Conservation (phyloP, 2,329 filamentous ascomycete species). For the Remersonia thermophila region DNA sequence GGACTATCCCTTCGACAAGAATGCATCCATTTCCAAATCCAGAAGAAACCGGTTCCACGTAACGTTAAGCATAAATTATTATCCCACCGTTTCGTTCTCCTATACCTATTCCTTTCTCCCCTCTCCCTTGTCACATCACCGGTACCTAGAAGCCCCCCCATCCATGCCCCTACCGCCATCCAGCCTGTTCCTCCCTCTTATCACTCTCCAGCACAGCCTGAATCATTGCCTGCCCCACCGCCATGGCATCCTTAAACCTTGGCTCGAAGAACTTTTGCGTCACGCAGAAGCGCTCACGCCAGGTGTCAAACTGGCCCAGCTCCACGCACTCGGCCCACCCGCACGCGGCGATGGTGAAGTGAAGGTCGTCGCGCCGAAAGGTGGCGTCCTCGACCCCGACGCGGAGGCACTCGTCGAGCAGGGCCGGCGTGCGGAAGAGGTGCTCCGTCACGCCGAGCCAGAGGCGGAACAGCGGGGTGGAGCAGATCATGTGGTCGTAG, state of each 20-base stretch:
- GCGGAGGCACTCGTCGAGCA: constrained; percentile 74
- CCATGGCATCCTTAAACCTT: constrained; percentile 74
- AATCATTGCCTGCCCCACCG: constrained; percentile 93
- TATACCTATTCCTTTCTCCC: too few relatives aligned
- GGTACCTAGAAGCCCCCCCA: too few relatives aligned
- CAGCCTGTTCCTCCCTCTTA: not conserved
- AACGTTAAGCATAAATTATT: too few relatives aligned
- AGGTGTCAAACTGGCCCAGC: constrained; percentile 85
- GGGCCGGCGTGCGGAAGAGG: constrained; percentile 68
- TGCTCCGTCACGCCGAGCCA: constrained; percentile 97
- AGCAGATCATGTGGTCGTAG: constrained; percentile 99
- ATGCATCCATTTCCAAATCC: too few relatives aligned
- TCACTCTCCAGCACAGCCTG: constrained; percentile 76
- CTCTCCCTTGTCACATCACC: too few relatives aligned
- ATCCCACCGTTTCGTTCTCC: too few relatives aligned
- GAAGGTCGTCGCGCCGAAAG: constrained; percentile 88
- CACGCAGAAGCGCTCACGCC: constrained; percentile 78
- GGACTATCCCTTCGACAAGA: too few relatives aligned
- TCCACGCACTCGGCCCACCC: constrained; percentile 93
- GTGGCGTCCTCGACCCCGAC: constrained; percentile 82
- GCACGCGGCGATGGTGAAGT: constrained; percentile 92
- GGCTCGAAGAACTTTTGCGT: constrained; percentile 90
- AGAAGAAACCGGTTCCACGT: too few relatives aligned
- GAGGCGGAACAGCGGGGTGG: constrained; percentile 89
- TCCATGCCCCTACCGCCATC: too few relatives aligned